These are phyloP conservation scores for Nemania diffusa DNA, from an alignment of 2,329 filamentous ascomycete genomes.

Conservation along the genomic window DNA sequence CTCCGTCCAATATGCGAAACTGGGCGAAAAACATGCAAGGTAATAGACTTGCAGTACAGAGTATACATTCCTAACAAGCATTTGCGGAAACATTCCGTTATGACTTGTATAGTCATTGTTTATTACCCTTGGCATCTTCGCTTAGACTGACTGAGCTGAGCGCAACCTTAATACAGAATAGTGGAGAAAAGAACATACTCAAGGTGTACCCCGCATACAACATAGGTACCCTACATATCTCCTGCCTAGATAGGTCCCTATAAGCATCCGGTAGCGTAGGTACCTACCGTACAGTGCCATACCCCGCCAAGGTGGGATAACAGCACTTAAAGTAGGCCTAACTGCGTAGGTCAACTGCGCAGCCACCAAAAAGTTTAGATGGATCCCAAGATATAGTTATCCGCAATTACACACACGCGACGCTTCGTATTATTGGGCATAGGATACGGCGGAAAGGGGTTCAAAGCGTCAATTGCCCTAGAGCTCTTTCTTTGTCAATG, in stretches of 20 bases:
- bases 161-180: background rate
- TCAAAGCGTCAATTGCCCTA: background rate
- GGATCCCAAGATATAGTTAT: background rate
- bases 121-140: background rate
- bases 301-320: slow-evolving; percentile 8
- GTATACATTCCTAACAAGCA: background rate
- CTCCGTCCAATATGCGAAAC: background rate
- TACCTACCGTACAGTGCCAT: no score
- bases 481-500: background rate
- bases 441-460: background rate
- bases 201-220: background rate
- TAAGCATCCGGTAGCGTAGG: no score
- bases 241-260: no score
- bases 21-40: background rate
- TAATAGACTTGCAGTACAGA: background rate
- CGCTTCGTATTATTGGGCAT: background rate
- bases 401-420: background rate
- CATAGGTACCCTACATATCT: background rate
- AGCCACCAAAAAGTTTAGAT: background rate
- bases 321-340: no score
- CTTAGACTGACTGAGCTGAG: background rate
- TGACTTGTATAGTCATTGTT: background rate
- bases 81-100: slow-evolving; percentile 20
- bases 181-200: no score
- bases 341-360: background rate